Conservation (phyloP, 768 basidiomycete species). For the Hericium erinaceus region DNA sequence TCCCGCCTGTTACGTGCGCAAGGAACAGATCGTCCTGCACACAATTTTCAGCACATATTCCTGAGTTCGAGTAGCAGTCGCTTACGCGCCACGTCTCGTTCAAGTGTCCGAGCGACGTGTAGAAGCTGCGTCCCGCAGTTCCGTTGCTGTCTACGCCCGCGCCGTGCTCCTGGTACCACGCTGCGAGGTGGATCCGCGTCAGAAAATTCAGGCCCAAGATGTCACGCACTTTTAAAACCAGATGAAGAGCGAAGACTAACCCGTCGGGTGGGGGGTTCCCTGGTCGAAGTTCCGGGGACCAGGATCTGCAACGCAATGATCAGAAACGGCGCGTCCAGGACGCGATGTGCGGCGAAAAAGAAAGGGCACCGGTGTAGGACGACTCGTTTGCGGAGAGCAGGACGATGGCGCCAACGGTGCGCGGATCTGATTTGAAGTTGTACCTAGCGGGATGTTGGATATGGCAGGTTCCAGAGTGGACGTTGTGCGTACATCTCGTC, state of each 20-base stretch:
- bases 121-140: slow-evolving; percentile 68
- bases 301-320: slow-evolving; percentile 25
- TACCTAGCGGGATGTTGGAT: slow-evolving; percentile 23
- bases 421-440: slow-evolving; percentile 39
- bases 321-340: too few relatives aligned
- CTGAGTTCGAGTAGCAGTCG: slow-evolving; percentile 1
- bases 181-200: slow-evolving; percentile 25
- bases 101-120: slow-evolving; percentile 73
- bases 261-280: slow-evolving; percentile 71
- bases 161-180: slow-evolving; percentile 78
- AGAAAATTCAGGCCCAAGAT: background rate
- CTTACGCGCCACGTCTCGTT: slow-evolving; percentile 70
- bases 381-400: slow-evolving; percentile 37
- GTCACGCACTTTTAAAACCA: too few relatives aligned
- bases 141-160: slow-evolving; percentile 46
- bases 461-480: background rate
- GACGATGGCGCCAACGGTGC: slow-evolving; percentile 33
- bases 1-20: slow-evolving; percentile 64
- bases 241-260: slow-evolving; percentile 25
- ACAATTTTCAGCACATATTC: background rate
- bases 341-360: background rate
- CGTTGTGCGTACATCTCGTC: slow-evolving; percentile 28
- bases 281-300: slow-evolving; percentile 47
- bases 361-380: slow-evolving; percentile 28
- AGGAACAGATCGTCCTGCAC: slow-evolving; percentile 57